Conservation (phyloP, 768 basidiomycete species). For the Pleurotus pulmonarius region DNA sequence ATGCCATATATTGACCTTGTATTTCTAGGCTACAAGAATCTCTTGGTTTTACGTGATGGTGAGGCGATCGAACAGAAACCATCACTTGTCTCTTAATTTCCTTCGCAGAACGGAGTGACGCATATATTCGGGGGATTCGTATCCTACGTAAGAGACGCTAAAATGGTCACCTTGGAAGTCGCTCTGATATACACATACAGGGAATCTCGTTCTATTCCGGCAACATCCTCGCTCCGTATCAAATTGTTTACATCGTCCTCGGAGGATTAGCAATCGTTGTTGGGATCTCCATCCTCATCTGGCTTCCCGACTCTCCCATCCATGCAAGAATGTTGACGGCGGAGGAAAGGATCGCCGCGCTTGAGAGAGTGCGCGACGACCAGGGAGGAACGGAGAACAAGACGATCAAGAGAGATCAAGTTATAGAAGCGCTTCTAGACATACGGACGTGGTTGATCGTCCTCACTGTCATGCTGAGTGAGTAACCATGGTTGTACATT, state of each 20-base stretch:
- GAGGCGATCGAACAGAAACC: neutral
- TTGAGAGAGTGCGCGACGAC: slow-evolving; percentile 66
- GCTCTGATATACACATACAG: slow-evolving; percentile 20
- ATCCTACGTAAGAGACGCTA: slow-evolving; percentile 43
- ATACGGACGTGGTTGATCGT: slow-evolving; percentile 61
- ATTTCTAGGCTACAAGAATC: slow-evolving; percentile 45
- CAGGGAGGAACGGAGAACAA: slow-evolving; percentile 63
- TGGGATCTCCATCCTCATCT: slow-evolving; percentile 51
- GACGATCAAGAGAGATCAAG: slow-evolving; percentile 54
- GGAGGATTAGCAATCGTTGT: slow-evolving; percentile 60
- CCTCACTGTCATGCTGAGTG: slow-evolving; percentile 55
- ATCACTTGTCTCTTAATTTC: neutral
- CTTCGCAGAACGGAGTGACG: slow-evolving; percentile 51
- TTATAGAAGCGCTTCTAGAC: slow-evolving; percentile 53
- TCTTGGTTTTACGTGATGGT: slow-evolving; percentile 71
- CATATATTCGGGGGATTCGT: slow-evolving; percentile 61
- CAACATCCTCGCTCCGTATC: slow-evolving; percentile 47
- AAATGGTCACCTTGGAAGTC: neutral
- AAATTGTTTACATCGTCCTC: slow-evolving; percentile 58
- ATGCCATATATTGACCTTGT: neutral
- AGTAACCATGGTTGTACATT: slow-evolving; percentile 15
- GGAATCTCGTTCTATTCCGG: slow-evolving; percentile 56
- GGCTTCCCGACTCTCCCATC: slow-evolving; percentile 65
- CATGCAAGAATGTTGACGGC: slow-evolving; percentile 51
- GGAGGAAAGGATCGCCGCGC: slow-evolving; percentile 57